phyloP scores from a whole-genome alignment of 2,329 filamentous ascomycete genomes.

The Didymella segeticola region DNA sequence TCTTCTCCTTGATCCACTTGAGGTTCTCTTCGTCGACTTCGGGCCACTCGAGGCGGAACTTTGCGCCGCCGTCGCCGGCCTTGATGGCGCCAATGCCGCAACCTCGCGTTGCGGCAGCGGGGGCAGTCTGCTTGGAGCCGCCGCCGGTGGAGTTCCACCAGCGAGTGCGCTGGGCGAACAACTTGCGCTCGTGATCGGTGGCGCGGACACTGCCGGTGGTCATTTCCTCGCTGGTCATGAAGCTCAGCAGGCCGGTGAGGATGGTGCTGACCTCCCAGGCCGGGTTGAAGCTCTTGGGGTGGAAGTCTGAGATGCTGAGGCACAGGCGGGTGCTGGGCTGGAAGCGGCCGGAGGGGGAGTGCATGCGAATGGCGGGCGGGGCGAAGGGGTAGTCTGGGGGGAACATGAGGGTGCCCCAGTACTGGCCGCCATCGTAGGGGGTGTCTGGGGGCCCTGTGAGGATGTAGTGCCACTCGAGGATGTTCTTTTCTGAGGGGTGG shows the following conservation, averaged over 20 bases:
- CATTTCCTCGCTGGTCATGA: conserved; percentile 99
- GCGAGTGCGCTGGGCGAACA: conserved; percentile 76
- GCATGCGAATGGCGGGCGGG: conserved; percentile 97
- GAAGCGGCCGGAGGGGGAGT: conserved; percentile 95
- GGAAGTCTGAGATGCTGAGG: conserved; percentile 95
- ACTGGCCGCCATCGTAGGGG: conserved; percentile 92
- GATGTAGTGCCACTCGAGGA: conserved; percentile 95
- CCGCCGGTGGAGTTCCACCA: conserved; percentile 99
- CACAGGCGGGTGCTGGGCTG: conserved; percentile 91
- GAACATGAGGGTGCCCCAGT: conserved; percentile 97
- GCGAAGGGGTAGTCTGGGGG: conserved; percentile 97
- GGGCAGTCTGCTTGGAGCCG: conserved; percentile 66
- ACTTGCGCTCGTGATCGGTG: conserved; percentile 76
- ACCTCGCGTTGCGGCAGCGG: conserved; percentile 42
- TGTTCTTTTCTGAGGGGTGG: conserved; percentile 89
- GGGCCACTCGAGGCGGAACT: conserved; percentile 89
- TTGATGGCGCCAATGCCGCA: conserved; percentile 78
- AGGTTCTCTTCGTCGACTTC: conserved; percentile 89
- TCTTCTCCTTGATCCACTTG: conserved; percentile 86
- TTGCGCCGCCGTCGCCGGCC: conserved; percentile 88
- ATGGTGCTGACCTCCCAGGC: conserved; percentile 99
- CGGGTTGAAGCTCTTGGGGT: conserved; percentile 97
- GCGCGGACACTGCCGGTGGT: conserved; percentile 89
- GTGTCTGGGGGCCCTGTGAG: conserved; percentile 94
- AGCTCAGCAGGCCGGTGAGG: conserved; percentile 88